phyloP scores from a whole-genome alignment of 1,284 basidiomycete genomes.

The Cryptococcus sp. region DNA sequence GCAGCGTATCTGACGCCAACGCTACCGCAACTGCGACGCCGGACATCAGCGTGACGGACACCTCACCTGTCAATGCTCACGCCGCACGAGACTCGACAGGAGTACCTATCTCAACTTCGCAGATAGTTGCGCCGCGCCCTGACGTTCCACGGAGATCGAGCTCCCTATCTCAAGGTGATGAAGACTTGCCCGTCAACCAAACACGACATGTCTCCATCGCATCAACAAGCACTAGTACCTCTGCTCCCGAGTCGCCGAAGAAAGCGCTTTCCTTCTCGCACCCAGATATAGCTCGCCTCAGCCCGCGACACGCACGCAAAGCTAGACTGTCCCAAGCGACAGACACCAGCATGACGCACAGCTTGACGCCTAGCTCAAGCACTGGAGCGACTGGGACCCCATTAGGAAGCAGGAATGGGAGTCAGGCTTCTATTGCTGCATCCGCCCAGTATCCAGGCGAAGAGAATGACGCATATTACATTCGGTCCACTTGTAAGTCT shows the following conservation, averaged over 20 bases:
- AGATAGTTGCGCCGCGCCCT: not conserved
- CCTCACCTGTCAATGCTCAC: not conserved
- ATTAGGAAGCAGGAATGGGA: slow-evolving; percentile 12
- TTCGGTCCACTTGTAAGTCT: slow-evolving; percentile 69
- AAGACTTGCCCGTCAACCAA: too few relatives aligned
- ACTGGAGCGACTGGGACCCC: slow-evolving; percentile 6
- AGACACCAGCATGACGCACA: not conserved
- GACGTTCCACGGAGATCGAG: too few relatives aligned
- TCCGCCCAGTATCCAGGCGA: slow-evolving; percentile 58
- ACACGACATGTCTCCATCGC: too few relatives aligned
- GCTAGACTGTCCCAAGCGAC: not conserved
- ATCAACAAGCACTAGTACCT: too few relatives aligned
- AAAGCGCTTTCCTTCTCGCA: slow-evolving; percentile 12
- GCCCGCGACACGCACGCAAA: slow-evolving; percentile 5
- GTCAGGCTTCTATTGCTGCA: slow-evolving; percentile 29
- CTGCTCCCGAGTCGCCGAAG: not conserved
- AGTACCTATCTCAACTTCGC: not conserved
- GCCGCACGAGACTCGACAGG: not conserved
- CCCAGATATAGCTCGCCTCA: slow-evolving; percentile 15
- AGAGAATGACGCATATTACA: slow-evolving; percentile 80
- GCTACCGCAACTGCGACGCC: not conserved
- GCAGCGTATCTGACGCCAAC: slow-evolving; percentile 5
- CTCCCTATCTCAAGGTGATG: too few relatives aligned
- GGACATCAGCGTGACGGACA: slow-evolving; percentile 8
- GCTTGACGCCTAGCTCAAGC: slow-evolving; percentile 2